These are phyloP conservation scores for Bullera alba DNA, from an alignment of 768 basidiomycete genomes.

Conservation along the genomic window DNA sequence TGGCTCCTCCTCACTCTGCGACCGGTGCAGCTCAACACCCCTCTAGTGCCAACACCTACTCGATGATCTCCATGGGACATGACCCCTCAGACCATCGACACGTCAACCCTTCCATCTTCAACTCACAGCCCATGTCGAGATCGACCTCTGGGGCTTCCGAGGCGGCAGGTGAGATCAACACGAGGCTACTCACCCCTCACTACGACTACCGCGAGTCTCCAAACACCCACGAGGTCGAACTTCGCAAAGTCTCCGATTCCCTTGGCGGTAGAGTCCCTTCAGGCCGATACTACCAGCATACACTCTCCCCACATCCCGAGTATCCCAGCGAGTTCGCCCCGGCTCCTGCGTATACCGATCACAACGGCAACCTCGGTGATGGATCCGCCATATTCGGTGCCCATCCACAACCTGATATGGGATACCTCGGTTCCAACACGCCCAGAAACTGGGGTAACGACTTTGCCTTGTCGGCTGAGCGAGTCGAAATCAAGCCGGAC, in stretches of 20 bases:
- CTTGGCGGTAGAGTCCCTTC: slow-evolving; percentile 4
- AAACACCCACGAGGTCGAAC: slow-evolving; percentile 19
- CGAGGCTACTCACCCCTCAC: slow-evolving; percentile 30
- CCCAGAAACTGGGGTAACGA: slow-evolving; percentile 7
- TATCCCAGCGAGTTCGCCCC: no score
- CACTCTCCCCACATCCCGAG: slow-evolving; percentile 8
- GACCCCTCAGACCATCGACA: background rate
- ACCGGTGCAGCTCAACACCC: no score
- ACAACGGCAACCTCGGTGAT: no score
- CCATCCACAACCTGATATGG: slow-evolving; percentile 27
- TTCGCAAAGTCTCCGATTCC: slow-evolving; percentile 35
- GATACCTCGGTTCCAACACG: slow-evolving; percentile 1
- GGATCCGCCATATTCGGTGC: slow-evolving; percentile 6
- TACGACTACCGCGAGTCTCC: slow-evolving; percentile 22
- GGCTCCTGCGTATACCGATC: no score
- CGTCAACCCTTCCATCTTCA: slow-evolving; percentile 16
- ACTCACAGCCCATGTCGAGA: slow-evolving; percentile 33
- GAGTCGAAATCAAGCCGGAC: slow-evolving; percentile 21
- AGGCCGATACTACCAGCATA: slow-evolving; percentile 4
- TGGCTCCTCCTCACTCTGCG: slow-evolving; percentile 15
- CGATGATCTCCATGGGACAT: background rate
- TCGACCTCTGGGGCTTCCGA: slow-evolving; percentile 36
- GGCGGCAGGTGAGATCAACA: slow-evolving; percentile 6
- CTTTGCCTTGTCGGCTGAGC: slow-evolving; percentile 22
- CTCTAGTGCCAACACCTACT: background rate